phyloP scores from a whole-genome alignment of 2,329 filamentous ascomycete genomes.

The Thelonectria olida region DNA sequence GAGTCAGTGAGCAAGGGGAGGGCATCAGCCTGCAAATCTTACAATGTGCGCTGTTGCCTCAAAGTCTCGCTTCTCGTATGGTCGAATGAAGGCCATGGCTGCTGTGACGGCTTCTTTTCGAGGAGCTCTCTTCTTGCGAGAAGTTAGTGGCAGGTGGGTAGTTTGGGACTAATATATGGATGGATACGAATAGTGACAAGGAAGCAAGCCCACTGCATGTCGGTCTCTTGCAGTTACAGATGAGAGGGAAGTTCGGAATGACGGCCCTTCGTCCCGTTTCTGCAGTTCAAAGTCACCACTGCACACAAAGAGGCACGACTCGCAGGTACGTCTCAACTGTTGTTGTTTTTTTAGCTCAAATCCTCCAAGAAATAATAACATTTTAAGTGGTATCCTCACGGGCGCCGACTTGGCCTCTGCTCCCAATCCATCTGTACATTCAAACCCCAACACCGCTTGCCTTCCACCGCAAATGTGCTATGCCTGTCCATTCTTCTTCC shows the following conservation, averaged over 20 bases:
- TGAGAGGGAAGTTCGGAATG: neutral
- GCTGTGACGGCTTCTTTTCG: too few species aligned
- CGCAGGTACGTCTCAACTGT: neutral
- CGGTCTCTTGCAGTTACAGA: neutral
- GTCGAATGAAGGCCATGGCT: slow-evolving; percentile 57
- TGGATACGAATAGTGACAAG: too few species aligned
- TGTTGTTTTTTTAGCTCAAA: slow-evolving; percentile 24
- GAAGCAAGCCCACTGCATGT: too few species aligned
- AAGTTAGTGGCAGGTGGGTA: too few species aligned
- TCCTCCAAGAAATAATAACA: slow-evolving; percentile 22
- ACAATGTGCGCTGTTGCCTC: slow-evolving; percentile 54
- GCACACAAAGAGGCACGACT: neutral
- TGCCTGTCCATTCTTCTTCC: slow-evolving; percentile 38
- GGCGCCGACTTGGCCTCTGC: slow-evolving; percentile 26
- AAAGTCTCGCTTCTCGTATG: slow-evolving; percentile 50
- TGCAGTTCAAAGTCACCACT: neutral
- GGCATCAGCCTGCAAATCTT: slow-evolving; percentile 26
- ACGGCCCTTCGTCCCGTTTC: neutral
- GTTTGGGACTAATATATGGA: too few species aligned
- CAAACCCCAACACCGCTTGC: slow-evolving; percentile 38
- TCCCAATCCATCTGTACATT: slow-evolving; percentile 39
- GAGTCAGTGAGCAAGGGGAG: neutral
- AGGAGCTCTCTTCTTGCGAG: too few species aligned
- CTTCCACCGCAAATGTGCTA: slow-evolving; percentile 27
- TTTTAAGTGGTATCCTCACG: slow-evolving; percentile 32